Conservation (phyloP, 2,329 filamentous ascomycete species). For the Paecilomyces variotii region DNA sequence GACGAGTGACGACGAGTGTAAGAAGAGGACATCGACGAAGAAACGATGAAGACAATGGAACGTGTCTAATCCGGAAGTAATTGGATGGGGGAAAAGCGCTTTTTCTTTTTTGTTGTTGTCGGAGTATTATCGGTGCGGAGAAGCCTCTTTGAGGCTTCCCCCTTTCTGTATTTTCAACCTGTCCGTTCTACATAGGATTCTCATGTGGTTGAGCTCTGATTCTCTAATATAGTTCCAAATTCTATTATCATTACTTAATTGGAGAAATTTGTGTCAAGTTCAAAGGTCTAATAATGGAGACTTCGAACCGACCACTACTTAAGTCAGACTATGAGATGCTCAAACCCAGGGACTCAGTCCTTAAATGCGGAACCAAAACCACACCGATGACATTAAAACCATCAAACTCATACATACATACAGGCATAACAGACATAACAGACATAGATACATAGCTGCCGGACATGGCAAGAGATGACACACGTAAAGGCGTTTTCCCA, state of each 20-base stretch:
- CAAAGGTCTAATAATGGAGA: too few relatives aligned
- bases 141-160: too few relatives aligned
- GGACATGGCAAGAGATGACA: background rate
- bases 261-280: too few relatives aligned
- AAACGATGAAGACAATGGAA: background rate
- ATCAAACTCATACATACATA: background rate
- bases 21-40: constrained; percentile 21
- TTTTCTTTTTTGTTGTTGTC: background rate
- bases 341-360: background rate
- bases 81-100: background rate
- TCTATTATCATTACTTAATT: background rate
- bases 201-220: too few relatives aligned
- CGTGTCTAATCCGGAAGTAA: background rate
- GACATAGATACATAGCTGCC: background rate
- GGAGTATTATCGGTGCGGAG: too few relatives aligned
- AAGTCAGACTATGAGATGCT: background rate
- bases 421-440: background rate
- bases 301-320: too few relatives aligned
- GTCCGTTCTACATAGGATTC: too few relatives aligned
- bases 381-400: background rate
- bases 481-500: background rate
- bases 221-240: background rate
- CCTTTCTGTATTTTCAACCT: too few relatives aligned
- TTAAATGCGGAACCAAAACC: background rate
- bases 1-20: constrained; percentile 51